phyloP scores from a whole-genome alignment of 2,329 filamentous ascomycete genomes.

The Monilinia fructigena region DNA sequence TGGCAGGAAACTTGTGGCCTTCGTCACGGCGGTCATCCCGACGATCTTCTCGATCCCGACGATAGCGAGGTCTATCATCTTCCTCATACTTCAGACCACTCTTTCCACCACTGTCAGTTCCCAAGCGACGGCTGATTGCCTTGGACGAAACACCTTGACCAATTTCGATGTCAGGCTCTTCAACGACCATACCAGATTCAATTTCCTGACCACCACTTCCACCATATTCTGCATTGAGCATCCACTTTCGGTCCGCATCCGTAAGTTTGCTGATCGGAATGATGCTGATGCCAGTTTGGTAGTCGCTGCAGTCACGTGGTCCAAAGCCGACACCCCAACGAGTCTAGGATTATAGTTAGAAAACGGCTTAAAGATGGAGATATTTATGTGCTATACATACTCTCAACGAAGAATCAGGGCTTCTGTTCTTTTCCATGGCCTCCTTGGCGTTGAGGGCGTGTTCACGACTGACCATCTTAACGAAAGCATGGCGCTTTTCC shows the following conservation, averaged over 20 bases:
- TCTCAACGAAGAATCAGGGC: constrained; percentile 56
- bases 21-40: constrained; percentile 27
- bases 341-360: constrained; percentile 54
- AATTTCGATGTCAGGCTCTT: constrained; percentile 98
- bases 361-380: neutral
- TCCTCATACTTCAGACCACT: constrained; percentile 58
- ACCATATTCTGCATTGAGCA: constrained; percentile 88
- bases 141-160: constrained; percentile 96
- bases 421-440: constrained; percentile 78
- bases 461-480: constrained; percentile 92
- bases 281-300: constrained; percentile 84
- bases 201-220: constrained; percentile 84
- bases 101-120: constrained; percentile 64
- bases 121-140: constrained; percentile 68
- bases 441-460: constrained; percentile 83
- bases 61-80: constrained; percentile 34
- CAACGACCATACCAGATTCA: constrained; percentile 80
- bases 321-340: constrained; percentile 98
- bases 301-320: constrained; percentile 95
- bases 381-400: constrained; percentile 30
- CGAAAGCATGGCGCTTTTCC: constrained; percentile 96
- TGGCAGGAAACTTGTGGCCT: constrained; percentile 26
- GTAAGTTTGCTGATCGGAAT: constrained; percentile 92
- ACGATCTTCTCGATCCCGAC: constrained; percentile 27
- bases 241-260: constrained; percentile 96